A percentile compares a stretch with the other conserved stretches of the same genome.
phyloP scores from a whole-genome alignment of 1,284 basidiomycete genomes.

The Tylopilus orsonianus region DNA sequence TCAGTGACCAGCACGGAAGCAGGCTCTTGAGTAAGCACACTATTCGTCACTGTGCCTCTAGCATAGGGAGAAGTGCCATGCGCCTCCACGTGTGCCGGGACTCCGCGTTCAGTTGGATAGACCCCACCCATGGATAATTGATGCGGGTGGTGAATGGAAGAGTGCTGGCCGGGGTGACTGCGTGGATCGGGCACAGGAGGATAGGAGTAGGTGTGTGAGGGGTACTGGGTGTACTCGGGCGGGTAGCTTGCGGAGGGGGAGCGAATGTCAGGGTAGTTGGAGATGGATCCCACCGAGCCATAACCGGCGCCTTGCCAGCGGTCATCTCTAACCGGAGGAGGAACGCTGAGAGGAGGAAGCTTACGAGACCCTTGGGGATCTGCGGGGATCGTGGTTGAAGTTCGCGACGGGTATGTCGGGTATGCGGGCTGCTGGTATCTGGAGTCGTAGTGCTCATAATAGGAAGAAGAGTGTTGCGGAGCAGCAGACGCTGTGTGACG shows the following conservation, averaged over 20 bases:
- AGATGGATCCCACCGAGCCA: constrained; percentile 35
- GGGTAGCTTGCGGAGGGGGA: constrained; percentile 59
- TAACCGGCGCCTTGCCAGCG: constrained; percentile 46
- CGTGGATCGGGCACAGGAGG: constrained; percentile 37
- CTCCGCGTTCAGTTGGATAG: constrained; percentile 31
- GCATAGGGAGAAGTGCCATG: constrained; percentile 44
- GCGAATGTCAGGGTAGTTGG: constrained; percentile 44
- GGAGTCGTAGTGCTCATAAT: constrained; percentile 56
- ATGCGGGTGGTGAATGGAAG: constrained; percentile 31
- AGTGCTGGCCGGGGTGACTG: constrained; percentile 25
- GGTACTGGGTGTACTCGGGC: constrained; percentile 41
- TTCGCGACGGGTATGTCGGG: constrained; percentile 47
- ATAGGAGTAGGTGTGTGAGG: constrained; percentile 36
- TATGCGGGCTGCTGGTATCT: constrained; percentile 55
- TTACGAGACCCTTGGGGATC: constrained; percentile 45
- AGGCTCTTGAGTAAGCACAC: constrained; percentile 35
- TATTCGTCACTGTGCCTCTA: constrained; percentile 36
- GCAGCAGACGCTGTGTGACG: constrained; percentile 35
- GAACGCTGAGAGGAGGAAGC: constrained; percentile 47
- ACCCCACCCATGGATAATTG: constrained; percentile 29
- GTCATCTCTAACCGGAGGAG: constrained; percentile 38
- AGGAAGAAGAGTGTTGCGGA: constrained; percentile 45
- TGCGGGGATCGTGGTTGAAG: constrained; percentile 45
- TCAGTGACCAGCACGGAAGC: constrained; percentile 38
- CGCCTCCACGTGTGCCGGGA: constrained; percentile 34